Percentiles rank a stretch among this genome's conserved stretches.
Evolutionary conservation across 2,329 filamentous ascomycete species (phyloP).

Genomic region (Penicillium thymicola): DNA sequence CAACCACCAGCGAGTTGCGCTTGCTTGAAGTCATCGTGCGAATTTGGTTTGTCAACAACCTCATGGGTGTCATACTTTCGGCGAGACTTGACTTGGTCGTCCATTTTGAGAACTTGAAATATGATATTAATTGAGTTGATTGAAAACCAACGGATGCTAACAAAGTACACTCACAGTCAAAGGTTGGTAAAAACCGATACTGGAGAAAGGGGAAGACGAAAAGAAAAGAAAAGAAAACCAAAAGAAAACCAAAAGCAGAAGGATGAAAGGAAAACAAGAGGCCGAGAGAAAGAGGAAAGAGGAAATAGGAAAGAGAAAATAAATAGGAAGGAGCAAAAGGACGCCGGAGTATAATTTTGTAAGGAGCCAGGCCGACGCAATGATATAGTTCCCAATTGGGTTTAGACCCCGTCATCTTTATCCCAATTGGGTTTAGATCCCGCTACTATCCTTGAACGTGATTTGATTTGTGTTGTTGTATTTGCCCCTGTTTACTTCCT

Average conservation of each 20-base stretch:
- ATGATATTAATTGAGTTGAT: neutral
- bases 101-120: neutral
- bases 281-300: neutral
- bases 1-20: constrained; percentile 22
- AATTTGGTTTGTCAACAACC: neutral
- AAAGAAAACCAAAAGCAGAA: neutral
- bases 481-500: neutral
- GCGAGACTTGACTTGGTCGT: neutral
- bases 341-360: neutral
- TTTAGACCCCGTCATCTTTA: constrained; percentile 1
- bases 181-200: neutral
- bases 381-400: neutral
- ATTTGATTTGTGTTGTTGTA: neutral
- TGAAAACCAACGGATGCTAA: neutral
- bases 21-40: constrained; percentile 9
- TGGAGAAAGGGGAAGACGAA: neutral
- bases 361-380: neutral
- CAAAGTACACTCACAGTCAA: neutral
- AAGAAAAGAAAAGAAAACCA: neutral
- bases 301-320: too few relatives aligned
- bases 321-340: neutral
- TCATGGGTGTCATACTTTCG: neutral
- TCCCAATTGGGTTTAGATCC: neutral
- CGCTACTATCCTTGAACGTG: neutral
- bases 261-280: too few relatives aligned